A percentile compares a stretch with the other conserved stretches of the same genome.
These are phyloP conservation scores for Pistacia integerrima DNA, from an alignment of 345 rosid species.

Conservation along the genomic window DNA sequence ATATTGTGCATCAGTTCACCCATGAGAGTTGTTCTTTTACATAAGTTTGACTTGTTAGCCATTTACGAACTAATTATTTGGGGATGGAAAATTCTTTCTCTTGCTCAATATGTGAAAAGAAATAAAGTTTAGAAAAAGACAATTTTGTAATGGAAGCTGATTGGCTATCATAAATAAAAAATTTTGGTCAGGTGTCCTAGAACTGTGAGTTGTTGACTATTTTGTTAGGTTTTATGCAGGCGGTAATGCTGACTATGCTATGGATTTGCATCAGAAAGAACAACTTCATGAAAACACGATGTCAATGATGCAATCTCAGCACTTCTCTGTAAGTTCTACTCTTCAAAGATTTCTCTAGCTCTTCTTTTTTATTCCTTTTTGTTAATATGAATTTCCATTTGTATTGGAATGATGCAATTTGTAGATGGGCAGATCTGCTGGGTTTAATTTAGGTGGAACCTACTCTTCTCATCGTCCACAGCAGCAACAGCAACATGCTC, in stretches of 20 bases:
- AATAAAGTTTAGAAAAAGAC: not conserved
- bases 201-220: conserved; percentile 31
- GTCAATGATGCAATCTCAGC: conserved; percentile 99
- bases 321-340: conserved; percentile 73
- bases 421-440: conserved; percentile 92
- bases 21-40: not conserved
- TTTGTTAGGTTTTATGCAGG: conserved; percentile 64
- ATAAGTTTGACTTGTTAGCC: not conserved
- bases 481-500: conserved; percentile 84
- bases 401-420: conserved; percentile 24
- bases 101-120: not conserved
- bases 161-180: not conserved
- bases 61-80: conserved; percentile 1
- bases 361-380: not conserved
- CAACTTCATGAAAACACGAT: conserved; percentile 90
- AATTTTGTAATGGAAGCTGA: not conserved
- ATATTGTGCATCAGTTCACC: not conserved
- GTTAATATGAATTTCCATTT: not conserved
- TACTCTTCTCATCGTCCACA: conserved; percentile 88
- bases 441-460: conserved; percentile 81
- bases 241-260: conserved; percentile 85
- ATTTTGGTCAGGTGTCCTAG: not conserved
- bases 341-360: conserved; percentile 10
- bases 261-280: conserved; percentile 97
- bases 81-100: not conserved